Base-by-base conservation (phyloP, 2,329 filamentous ascomycete species). In the Fusarium sp. region DNA sequence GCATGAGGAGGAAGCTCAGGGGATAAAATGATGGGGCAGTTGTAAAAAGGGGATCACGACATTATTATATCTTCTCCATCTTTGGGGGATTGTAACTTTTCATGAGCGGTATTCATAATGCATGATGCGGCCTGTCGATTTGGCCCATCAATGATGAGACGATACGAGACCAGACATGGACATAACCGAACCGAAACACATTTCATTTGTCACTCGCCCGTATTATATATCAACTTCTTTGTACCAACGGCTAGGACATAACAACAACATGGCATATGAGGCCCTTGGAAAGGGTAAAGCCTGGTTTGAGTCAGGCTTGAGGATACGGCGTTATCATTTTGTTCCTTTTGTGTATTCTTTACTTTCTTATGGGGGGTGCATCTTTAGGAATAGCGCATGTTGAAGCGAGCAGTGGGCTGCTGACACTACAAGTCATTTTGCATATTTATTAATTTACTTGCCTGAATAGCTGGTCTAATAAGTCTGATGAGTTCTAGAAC, bases 121-220 rank as follows among this genome's bases (percentile, higher is more conserved):
- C 77, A 79, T 78, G 78, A 75, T 78, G 76, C 74, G 74, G 73
- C 79, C 77, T 73, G 72, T 73, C 54, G 72, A 68, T 63, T 71
- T 75, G 65, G 69, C 71, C 70, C 61, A 77, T 70, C 77, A 75
- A 79, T 73, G 75, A 80, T 77, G 75, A 80, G 72, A 79, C 74
- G 78, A 78, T 73, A 79, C 73, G 73, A 80, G 67, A 78, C 73
- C 74, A 80, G 53, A 75, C 75, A 79, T 75, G 79, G 79, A 78
- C 78, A 80, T 77, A 78, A 75, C 72, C 70, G 61, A 77, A 73
- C 73, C 41, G 66, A 74, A 72, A 50, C 63, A 74, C 64, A 56
- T 74, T 75, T 76, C 75, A 66, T 79, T 80, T 79, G 75, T 80
- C 78, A 70, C 18, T 78, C 47, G 77, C 61, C 66, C 66, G 64